Conservation (phyloP, 257 asterid species). For the Solanum dulcamara region DNA sequence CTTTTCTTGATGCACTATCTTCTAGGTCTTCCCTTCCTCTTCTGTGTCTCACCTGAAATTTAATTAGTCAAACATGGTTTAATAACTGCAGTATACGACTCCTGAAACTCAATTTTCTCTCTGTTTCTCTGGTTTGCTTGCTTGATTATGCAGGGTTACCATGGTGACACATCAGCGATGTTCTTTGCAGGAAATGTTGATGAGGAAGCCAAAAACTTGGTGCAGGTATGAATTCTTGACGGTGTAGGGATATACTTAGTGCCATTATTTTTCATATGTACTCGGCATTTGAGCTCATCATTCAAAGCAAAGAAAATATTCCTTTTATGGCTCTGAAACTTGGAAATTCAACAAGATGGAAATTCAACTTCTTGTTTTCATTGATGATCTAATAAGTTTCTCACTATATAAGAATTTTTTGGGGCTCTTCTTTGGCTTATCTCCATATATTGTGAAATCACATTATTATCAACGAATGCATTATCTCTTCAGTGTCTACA, state of each 20-base stretch:
- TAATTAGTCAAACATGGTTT: not conserved
- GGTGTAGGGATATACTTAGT: not conserved
- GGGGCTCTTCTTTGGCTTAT: not conserved
- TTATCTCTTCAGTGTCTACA: not conserved
- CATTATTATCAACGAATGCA: not conserved
- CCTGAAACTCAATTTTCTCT: not conserved
- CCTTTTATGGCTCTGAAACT: not conserved
- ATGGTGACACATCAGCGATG: constrained; percentile 94
- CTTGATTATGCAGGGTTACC: constrained; percentile 66
- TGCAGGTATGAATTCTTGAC: constrained; percentile 52
- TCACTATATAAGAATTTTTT: not conserved
- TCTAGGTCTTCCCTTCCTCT: not conserved
- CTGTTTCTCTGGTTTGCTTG: constrained; percentile 3
- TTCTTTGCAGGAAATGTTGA: constrained; percentile 78
- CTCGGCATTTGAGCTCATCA: not conserved
- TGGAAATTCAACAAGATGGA: too few species aligned
- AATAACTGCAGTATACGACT: not conserved
- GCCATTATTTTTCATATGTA: not conserved
- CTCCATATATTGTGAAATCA: not conserved
- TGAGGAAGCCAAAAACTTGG: constrained; percentile 73
- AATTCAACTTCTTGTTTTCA: not conserved
- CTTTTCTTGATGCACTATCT: not conserved
- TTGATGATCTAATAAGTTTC: not conserved
- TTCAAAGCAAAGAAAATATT: not conserved
- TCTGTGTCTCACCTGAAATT: not conserved